Evolutionary conservation across 495 filamentous ascomycete genomes (phyloP), one percentile per base, ranked within the genome.

Genomic region (Rhypophila decipiens): DNA sequence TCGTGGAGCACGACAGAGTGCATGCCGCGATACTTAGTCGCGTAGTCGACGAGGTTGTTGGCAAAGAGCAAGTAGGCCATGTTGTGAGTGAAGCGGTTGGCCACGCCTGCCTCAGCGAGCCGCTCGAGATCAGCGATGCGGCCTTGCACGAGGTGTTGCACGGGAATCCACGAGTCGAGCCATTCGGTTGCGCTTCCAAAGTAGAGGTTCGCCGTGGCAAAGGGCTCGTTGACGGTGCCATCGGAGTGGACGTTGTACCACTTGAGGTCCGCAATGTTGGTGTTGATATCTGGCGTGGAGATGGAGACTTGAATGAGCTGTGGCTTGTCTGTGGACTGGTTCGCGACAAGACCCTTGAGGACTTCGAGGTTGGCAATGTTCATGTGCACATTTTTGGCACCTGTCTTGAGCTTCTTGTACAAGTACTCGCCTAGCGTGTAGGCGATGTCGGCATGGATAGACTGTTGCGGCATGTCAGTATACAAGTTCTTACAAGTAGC

Each of bases 61-160:
- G 64, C 68, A 50, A 87, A 79, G 11, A 86, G 65, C 51, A 76
- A 77, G 65, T 87, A 87, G 1, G 77, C 75, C 70, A 85, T 78
- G 20, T 70, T 68, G 17, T 72, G 65, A 43, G 72, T 71, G 47
- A 81, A 36, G 12, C 51, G 64, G 42, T 74, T 71, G 2, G 74
- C 71, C n/a, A 68, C 55, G 10, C 64, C 57, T 0, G 35, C 52
- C n/a, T 53, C 44, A 0, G 61, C 67, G 31, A 84, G 42, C 12
- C 63, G 56, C 31, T 63, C 52, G 2, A 76, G 52, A 23, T 37
- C 49, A 13, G 64, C 58, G 42, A 76, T 65, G 22, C 70, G 60
- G 11, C 54, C 47, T 33, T 58, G 56, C 29, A 76, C 64, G 2
- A 76, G 60, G 53, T 73, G 72, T 1, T 58, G 49, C n/a, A 57